Evolutionary conservation across 1,284 basidiomycete species (phyloP), one percentile per base, ranked within the genome.

Genomic region (Cronartium quercuum): DNA sequence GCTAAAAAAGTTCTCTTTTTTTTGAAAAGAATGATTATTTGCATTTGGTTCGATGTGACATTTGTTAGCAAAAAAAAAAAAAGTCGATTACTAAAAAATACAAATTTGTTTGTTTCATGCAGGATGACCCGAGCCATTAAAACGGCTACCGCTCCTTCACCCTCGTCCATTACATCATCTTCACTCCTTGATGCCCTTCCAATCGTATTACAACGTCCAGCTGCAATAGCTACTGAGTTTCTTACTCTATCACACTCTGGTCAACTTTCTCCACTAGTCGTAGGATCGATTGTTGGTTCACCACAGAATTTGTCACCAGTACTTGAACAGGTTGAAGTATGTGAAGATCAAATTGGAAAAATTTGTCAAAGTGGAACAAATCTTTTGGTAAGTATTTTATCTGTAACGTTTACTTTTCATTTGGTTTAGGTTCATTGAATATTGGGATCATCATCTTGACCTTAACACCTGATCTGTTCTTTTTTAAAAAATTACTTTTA

Each of bases 281-380:
- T 55, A 58, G 70, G 55, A 21, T 65, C 63, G 42, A 51, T 58
- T 65, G 37, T 12, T 37, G 63, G 65, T 60, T 41, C 70, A 29
- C 70, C 70, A 9, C 47, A 66, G 35, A 21, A 44, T 40, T 47
- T 66, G 38, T 74, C 63, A 60, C 70, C 70, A 5, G 62, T 74
- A 15, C 64, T 65, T 66, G 70, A 74, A 47, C 51, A 41, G 24
- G 38, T 34, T 29, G 70, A 66, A 63, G 34, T 38, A 2, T 47
- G 60, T 37, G 63, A 57, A 37, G 70, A 62, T 34, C 42, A 61
- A 35, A 29, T 40, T 21, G 60, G 24, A 13, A 58, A 66, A 29
- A 63, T 47, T 37, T 35, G 37, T 29, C 21, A 9, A 12, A 29
- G 38, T 65, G 68, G 42, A 29, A 38, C 34, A 18, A 15, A 38